Evolutionary conservation across 768 basidiomycete species (phyloP), one percentile per base, ranked within the genome.

Genomic region (Porpolomopsis calyptriformis): DNA sequence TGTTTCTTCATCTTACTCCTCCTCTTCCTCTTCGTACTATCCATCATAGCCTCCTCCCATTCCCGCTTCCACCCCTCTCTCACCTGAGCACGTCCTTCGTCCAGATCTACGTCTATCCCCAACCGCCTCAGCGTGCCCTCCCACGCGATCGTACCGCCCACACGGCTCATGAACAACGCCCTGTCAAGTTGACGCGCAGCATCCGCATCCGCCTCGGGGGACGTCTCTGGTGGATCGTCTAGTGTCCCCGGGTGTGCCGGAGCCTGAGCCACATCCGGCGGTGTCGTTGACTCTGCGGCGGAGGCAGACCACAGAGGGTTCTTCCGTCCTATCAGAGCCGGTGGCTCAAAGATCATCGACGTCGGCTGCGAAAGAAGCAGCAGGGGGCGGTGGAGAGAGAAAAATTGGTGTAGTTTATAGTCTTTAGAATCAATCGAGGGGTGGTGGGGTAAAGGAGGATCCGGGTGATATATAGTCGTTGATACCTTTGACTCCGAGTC

Each of bases 1-100:
- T 94, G 91, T 68, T 92, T 94, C 76, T 84, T 89, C 82, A 94
- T 94, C 80, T 93, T 94, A 79, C 80, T 85, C 71, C 78, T 71
- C 55, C 78, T 74, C 72, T 91, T 91, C 62, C 87, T 76, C 70
- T 82, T 85, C 23, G 78, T 79, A 54, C 87, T 89, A 55, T 90
- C 88, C 66, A 86, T 70, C 60, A 78, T 63, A 12, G 86, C 72
- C 36, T 76, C 73, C 52, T 78, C 72, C 73, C 74, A 81, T 48
- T 78, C 76, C 59, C 71, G 72, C 12, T 77, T 73, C 53, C 71
- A 64, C 53, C 76, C 69, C 48, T 73, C 70, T 43, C 73, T 73
- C 59, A 72, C 64, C 45, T 69, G 67, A 36, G 74, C 68, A 46
- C 73, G 70, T 35, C 71, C 69, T 34, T 68, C 68, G n/a, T 72